phyloP scores from a whole-genome alignment of 2,329 filamentous ascomycete genomes.

The Calonectria naviculata region DNA sequence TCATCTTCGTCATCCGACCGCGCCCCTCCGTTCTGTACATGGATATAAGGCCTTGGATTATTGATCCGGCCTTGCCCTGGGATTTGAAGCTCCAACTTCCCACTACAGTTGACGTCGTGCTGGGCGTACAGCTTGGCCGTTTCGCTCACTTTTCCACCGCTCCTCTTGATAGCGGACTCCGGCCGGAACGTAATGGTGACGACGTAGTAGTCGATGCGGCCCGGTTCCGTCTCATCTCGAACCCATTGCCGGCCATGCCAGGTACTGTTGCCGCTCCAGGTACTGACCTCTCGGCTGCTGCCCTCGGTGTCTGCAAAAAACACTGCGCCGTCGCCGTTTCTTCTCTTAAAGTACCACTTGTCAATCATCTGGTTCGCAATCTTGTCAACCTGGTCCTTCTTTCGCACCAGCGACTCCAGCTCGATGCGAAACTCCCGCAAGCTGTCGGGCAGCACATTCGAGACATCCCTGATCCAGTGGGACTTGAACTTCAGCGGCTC shows the following conservation, averaged over 20 bases:
- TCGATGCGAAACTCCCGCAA: conserved; percentile 55
- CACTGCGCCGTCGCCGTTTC: conserved; percentile 38
- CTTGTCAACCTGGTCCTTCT: conserved; percentile 55
- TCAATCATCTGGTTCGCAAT: conserved; percentile 47
- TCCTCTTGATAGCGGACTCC: conserved; percentile 28
- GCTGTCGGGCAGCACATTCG: conserved; percentile 40
- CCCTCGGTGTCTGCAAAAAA: conserved; percentile 43
- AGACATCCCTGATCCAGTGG: conserved; percentile 47
- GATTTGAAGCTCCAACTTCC: conserved; percentile 9
- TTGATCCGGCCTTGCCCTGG: background rate
- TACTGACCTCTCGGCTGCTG: conserved; percentile 40
- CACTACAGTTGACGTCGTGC: background rate
- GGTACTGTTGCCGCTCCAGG: conserved; percentile 57
- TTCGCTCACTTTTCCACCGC: conserved; percentile 28
- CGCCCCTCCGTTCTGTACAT: background rate
- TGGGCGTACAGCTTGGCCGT: background rate
- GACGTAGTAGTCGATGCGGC: conserved; percentile 57
- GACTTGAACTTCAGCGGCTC: conserved; percentile 47
- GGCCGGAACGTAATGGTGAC: conserved; percentile 50
- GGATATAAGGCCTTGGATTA: background rate
- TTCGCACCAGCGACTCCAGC: conserved; percentile 59
- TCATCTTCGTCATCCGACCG: background rate
- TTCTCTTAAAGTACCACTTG: conserved; percentile 39
- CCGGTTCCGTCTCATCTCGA: conserved; percentile 53
- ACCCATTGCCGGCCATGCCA: conserved; percentile 51